Percentiles rank a stretch among this genome's conserved stretches.
These are phyloP conservation scores for Penicillium polonicum DNA, from an alignment of 2,329 filamentous ascomycete species.

Conservation along the genomic window DNA sequence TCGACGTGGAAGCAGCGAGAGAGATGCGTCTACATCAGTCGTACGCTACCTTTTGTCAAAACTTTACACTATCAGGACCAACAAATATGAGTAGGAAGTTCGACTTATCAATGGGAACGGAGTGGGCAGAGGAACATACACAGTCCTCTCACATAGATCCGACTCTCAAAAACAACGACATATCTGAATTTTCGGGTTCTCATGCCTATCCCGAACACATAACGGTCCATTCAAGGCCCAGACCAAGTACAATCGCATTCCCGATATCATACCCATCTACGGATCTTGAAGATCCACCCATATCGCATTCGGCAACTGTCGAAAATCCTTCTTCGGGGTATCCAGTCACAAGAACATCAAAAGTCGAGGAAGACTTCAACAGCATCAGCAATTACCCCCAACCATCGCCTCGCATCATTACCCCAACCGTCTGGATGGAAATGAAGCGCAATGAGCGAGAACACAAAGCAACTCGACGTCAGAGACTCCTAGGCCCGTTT, in stretches of 20 bases:
- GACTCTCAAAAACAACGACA: background rate
- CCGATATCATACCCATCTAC: background rate
- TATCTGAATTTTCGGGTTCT: background rate
- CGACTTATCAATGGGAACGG: constrained; percentile 11
- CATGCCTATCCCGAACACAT: background rate
- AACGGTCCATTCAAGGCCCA: background rate
- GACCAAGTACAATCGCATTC: background rate
- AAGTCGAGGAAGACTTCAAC: background rate
- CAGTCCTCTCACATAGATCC: background rate
- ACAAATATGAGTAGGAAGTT: constrained; percentile 2
- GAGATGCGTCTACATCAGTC: constrained; percentile 10
- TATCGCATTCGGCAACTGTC: background rate
- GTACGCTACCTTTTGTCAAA: constrained; percentile 16
- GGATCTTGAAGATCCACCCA: background rate
- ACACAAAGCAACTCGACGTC: constrained; percentile 3
- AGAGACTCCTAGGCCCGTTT: background rate
- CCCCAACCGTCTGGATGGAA: constrained; percentile 6
- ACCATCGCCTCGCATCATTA: constrained; percentile 6
- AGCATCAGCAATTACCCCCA: background rate
- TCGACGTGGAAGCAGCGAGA: background rate
- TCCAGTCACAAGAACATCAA: background rate
- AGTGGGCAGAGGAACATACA: background rate
- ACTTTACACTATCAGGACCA: constrained; percentile 14
- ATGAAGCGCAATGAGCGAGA: constrained; percentile 1
- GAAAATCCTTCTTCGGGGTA: background rate